Evolutionary conservation across 768 basidiomycete species (phyloP), one percentile per base, ranked within the genome.

Genomic region (Kwoniella botswanensis): DNA sequence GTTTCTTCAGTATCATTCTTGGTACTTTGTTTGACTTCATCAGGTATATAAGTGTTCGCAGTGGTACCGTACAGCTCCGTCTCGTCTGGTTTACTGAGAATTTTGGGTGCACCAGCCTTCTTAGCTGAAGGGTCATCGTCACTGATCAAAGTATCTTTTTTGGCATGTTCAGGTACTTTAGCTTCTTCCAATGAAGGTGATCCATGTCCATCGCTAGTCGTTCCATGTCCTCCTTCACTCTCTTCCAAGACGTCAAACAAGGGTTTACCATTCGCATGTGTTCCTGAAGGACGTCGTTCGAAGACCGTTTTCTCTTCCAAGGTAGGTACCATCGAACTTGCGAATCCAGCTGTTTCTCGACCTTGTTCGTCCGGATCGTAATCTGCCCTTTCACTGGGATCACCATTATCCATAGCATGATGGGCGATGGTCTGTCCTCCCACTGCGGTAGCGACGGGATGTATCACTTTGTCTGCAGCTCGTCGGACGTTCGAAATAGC

Each of bases 281-380:
- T 69, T 2, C 65, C 81, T 41, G 84, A 82, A 4, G 87, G 86
- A 17, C 84, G 83, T 35, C 83, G 79, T 74, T 92, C 91, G 13
- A 83, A 79, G 29, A 90, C 83, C 2, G 85, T 85, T 79, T 89
- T 88, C 81, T 92, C 90, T 79, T 92, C 92, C 13, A 91, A 78
- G 0, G 89, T 91, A 1, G 91, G 91, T 1, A 91, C 88, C 7
- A 88, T 85, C 0, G 89, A 84, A 68, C 88, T 88, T 0, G 89
- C 86, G 78, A 92, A 90, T 2, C 90, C 89, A 12, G 85, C 84
- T 24, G 84, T 82, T 70, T 87, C 84, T 69, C 87, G 73, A 21
- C 89, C 88, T 7, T 88, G 86, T 24, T 84, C 84, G 54, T 86
- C 86, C n/a, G 84, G 84, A 56, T 86, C 86, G 76, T 80, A 87